phyloP scores from a whole-genome alignment of 164 flowering plant genomes.

The Stephania japonica region DNA sequence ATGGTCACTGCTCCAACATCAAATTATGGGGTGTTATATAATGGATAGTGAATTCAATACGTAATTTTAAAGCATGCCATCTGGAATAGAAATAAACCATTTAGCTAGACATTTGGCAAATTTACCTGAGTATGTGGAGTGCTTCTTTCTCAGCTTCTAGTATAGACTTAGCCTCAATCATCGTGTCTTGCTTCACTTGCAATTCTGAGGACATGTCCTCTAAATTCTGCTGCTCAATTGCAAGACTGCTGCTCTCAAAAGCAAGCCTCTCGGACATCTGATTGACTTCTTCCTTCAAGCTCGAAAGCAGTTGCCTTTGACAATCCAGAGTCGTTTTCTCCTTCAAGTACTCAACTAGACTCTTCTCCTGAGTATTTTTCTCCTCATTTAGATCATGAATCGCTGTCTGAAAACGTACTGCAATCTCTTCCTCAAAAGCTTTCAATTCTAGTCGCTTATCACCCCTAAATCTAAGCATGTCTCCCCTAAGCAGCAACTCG shows the following conservation, averaged over 20 bases:
- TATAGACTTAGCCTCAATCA: constrained; percentile 59
- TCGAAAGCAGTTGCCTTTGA: constrained; percentile 55
- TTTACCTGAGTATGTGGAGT: constrained; percentile 72
- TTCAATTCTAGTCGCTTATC: constrained; percentile 44
- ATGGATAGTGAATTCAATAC: background rate
- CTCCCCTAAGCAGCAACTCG: constrained; percentile 65
- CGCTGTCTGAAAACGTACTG: constrained; percentile 29
- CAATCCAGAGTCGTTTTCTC: constrained; percentile 77
- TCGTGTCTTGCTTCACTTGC: constrained; percentile 43
- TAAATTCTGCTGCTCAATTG: constrained; percentile 40
- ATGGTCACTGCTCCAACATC: background rate
- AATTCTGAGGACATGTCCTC: constrained; percentile 35
- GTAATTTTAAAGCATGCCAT: background rate
- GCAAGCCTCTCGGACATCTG: constrained; percentile 60
- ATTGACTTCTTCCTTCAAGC: constrained; percentile 56
- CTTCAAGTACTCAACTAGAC: constrained; percentile 35
- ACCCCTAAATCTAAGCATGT: constrained; percentile 61
- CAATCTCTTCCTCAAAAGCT: constrained; percentile 33
- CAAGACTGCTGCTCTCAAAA: constrained; percentile 36
- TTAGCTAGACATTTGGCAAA: background rate
- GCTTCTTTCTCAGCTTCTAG: constrained; percentile 86
- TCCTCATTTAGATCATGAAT: constrained; percentile 49
- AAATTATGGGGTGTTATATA: background rate
- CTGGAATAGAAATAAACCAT: background rate
- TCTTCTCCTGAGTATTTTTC: constrained; percentile 35